These are phyloP conservation scores for Trichomonas gallinae DNA, from an alignment of 208 protist species.

Conservation along the genomic window DNA sequence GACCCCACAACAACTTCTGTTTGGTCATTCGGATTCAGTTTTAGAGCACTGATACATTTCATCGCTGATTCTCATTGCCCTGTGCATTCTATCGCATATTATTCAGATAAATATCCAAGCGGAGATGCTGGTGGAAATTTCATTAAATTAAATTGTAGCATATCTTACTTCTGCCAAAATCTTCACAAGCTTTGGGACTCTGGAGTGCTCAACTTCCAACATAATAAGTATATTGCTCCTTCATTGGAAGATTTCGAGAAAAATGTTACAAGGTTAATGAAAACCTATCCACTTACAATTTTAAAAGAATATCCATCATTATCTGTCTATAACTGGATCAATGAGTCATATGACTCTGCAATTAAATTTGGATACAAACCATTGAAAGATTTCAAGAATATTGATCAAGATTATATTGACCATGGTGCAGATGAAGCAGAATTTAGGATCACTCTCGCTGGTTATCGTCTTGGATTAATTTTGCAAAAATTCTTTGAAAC, in stretches of 20 bases:
- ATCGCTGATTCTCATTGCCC: neutral
- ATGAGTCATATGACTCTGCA: neutral
- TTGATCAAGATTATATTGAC: neutral
- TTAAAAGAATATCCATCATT: neutral
- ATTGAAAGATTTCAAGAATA: neutral
- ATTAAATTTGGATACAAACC: neutral
- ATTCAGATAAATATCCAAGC: neutral
- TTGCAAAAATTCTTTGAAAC: neutral
- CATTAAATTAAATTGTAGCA: neutral
- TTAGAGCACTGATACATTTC: neutral
- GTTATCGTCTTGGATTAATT: neutral
- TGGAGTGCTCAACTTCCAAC: neutral
- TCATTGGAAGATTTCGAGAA: neutral
- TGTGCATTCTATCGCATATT: neutral
- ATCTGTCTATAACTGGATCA: neutral
- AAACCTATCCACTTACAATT: neutral
- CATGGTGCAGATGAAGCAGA: neutral
- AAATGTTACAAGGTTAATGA: neutral
- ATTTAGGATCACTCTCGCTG: neutral
- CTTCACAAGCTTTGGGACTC: conserved; percentile 1
- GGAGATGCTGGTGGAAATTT: neutral
- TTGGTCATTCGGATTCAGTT: neutral
- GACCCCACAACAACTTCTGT: neutral
- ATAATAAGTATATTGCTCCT: neutral
- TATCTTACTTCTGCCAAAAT: neutral